Base-by-base conservation (phyloP, 208 protist species). In the Leptomonas seymouri region DNA sequence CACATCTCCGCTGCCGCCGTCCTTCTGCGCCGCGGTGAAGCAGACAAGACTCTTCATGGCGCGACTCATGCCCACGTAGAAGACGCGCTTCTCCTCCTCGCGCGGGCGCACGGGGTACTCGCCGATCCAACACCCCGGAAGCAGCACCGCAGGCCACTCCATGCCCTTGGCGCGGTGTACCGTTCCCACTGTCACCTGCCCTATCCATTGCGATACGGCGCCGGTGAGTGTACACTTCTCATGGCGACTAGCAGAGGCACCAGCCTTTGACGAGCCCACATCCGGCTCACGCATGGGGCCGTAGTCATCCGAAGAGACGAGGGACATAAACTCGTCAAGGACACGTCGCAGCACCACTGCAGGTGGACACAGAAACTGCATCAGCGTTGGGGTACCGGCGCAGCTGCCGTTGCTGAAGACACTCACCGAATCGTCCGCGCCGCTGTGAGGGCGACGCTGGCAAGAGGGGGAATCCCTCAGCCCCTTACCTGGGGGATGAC, bases 51-150 rank as follows among this genome's bases (percentile, higher is more conserved):
- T 60, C 56, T 73, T 78, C 83, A 89, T 92, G 15, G 91, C 91
- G 34, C 91, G 88, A 67, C 85, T 96, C 80, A 96, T 86, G 25
- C 77, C 91, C 7, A 96, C 91, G 77, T 96, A 96, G 53, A 96
- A 96, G 28, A 96, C 74, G 18, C 91, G 89, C 34, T 78, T 61
- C 71, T 96, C 91, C 59, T 96, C 91, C 1, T 78, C 65, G 51
- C 31, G 56, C 1, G 41, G 27, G 1, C 63, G 30, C n/a, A 80
- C 78, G 5, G 91, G 91, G 63, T 87, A 94, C 66, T 93, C 87
- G 2, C 89, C 89, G 9, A 82, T 78, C 68, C 85, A 86, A 75
- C 91, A 96, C 30, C 80, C 80, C 0, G 89, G 81, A 14, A 96
- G 36, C 53, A 96, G 78, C 45, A 94, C 91, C 27, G 76, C 76